Base-by-base conservation (phyloP, 306 rosid genomes). In the Acmispon strigosus region DNA sequence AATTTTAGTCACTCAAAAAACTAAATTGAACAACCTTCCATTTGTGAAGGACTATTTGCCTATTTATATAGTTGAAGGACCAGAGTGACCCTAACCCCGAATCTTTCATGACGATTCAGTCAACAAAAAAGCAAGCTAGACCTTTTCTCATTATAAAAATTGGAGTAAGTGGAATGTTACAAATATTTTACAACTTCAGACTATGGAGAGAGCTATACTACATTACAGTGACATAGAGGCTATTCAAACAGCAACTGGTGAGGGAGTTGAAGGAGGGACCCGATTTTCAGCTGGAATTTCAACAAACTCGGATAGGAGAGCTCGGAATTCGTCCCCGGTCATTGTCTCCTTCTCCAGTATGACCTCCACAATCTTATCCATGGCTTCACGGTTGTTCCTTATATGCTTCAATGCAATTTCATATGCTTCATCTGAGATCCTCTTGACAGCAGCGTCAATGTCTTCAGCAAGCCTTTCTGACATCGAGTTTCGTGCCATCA, bases 401-500 rank as follows among this genome's bases (percentile, higher is more conserved):
- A 91, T 89, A 81, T 94, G 99, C 68, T 61, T 69, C 82, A 94
- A 78, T 2, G 99, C 92, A 59, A 94, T 89, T 84, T 86, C 85
- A 48, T 94, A 91, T 8, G 95, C 99, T 70, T 89, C 88, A 27
- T 90, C 97, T 12, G 99, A 89, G 59, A 94, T 2, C 74, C 80
- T 87, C 87, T 94, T 94, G 70, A 91, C 73, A 18, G 99, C 97
- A 14, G 81, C 13, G 44, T 94, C 99, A 4, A 94, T 94, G 84
- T 94, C 99, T 86, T 84, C 92, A 2, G 97, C 98, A 12, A 94
- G 98, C 83, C 70, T 94, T 76, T 94, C 98, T 1, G 97, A 94
- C 98, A 94, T 94, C 7, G 96, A 94, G 79, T 94, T 90, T 83
- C 98, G 89, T 17, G 98, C 98, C 97, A 94, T 94, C 98, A 90